A percentile compares a stretch with the other conserved stretches of the same genome.
These are phyloP conservation scores for Beauveria rudraprayagi DNA, from an alignment of 2,329 filamentous ascomycete genomes.

Conservation along the genomic window DNA sequence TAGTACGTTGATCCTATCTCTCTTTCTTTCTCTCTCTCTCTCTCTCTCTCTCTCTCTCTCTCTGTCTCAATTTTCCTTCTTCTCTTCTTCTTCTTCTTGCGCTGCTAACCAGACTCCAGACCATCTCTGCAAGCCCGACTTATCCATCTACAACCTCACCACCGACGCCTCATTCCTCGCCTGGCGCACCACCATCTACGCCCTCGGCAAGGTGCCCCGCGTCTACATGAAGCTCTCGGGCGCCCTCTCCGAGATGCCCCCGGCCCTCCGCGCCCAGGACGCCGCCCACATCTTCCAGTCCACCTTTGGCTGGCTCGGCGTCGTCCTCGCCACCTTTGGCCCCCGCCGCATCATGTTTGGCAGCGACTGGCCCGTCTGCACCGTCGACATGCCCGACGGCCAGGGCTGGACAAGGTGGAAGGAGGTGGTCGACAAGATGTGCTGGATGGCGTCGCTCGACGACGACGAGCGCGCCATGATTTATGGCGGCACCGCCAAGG, in stretches of 20 bases:
- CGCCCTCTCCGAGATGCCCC: slow-evolving; percentile 69
- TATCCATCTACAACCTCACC: slow-evolving; percentile 52
- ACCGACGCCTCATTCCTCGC: slow-evolving; percentile 52
- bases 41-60: too few species aligned
- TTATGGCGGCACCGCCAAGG: slow-evolving; percentile 64
- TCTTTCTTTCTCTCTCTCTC: background rate
- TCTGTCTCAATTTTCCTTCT: too few species aligned
- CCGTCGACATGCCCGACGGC: slow-evolving; percentile 41
- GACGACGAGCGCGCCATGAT: slow-evolving; percentile 57
- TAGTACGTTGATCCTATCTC: slow-evolving; percentile 42
- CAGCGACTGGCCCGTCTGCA: slow-evolving; percentile 91
- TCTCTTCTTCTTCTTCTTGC: background rate
- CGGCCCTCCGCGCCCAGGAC: slow-evolving; percentile 39
- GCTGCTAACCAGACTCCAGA: slow-evolving; percentile 39
- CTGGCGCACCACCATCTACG: slow-evolving; percentile 63
- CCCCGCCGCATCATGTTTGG: slow-evolving; percentile 74
- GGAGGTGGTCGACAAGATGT: slow-evolving; percentile 58
- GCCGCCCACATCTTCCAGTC: slow-evolving; percentile 52
- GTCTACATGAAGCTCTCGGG: slow-evolving; percentile 94
- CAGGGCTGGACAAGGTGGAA: slow-evolving; percentile 67
- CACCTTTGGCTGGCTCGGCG: slow-evolving; percentile 62
- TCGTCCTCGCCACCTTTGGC: slow-evolving; percentile 65
- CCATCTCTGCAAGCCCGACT: slow-evolving; percentile 83
- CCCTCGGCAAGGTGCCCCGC: slow-evolving; percentile 53
- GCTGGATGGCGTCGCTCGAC: slow-evolving; percentile 53